These are phyloP conservation scores for Ceratobasidium sp. DNA, from an alignment of 1,284 basidiomycete genomes.

Conservation along the genomic window DNA sequence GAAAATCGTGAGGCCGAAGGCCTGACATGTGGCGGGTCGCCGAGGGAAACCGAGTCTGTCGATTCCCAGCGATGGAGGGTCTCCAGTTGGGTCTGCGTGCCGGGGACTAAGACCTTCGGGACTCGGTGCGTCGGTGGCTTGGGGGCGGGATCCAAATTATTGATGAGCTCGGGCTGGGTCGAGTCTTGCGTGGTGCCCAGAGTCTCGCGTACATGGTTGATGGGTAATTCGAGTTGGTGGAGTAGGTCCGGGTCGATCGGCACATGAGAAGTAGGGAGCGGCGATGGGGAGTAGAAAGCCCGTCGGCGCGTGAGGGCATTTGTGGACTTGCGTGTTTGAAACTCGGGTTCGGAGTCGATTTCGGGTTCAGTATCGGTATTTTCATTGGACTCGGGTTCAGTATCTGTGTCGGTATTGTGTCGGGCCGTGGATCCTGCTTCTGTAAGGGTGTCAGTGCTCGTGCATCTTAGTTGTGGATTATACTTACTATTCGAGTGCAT, in stretches of 20 bases:
- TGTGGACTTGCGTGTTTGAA: background rate
- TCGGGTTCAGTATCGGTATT: background rate
- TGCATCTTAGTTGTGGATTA: too few species aligned
- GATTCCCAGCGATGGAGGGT: background rate
- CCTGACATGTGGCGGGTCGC: background rate
- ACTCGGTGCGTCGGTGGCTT: too few species aligned
- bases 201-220: background rate
- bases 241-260: background rate
- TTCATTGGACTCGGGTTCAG: background rate
- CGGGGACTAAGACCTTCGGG: too few species aligned
- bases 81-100: too few species aligned
- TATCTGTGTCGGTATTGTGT: background rate
- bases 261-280: background rate
- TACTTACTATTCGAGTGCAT: too few species aligned
- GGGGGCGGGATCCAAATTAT: too few species aligned
- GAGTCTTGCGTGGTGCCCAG: background rate
- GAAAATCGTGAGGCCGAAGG: background rate
- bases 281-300: background rate
- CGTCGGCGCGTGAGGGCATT: background rate
- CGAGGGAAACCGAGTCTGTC: background rate
- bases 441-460: too few species aligned
- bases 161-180: background rate
- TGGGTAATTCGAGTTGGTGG: too few species aligned
- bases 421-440: background rate
- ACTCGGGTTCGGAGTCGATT: background rate